These are phyloP conservation scores for Neurospora sp. DNA, from an alignment of 495 filamentous ascomycete genomes.

Conservation along the genomic window DNA sequence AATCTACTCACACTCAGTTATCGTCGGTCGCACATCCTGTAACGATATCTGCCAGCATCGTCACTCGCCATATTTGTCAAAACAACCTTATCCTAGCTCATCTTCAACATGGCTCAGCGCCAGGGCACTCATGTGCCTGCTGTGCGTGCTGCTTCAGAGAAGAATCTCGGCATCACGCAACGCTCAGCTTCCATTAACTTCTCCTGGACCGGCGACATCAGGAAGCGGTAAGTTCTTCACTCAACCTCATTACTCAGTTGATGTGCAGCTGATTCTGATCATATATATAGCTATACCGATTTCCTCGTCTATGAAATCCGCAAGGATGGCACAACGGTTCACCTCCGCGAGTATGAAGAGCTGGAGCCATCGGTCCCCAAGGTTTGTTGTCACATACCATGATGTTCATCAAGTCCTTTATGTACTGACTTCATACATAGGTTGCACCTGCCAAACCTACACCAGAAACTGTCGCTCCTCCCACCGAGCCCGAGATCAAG, in stretches of 20 bases:
- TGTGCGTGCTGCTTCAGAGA: conserved; percentile 23
- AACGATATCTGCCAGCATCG: neutral
- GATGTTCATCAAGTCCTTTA: neutral
- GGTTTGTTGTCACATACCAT: conserved; percentile 13
- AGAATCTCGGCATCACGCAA: conserved; percentile 27
- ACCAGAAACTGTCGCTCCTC: neutral
- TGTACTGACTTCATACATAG: neutral
- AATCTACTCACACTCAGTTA: neutral
- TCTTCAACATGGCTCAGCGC: conserved; percentile 14
- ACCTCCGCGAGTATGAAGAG: conserved; percentile 50
- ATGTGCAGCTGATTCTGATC: neutral
- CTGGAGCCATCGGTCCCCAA: conserved; percentile 28
- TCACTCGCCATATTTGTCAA: neutral
- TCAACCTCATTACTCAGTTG: neutral
- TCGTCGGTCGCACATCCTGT: neutral
- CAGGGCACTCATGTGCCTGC: conserved; percentile 23
- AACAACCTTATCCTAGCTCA: neutral
- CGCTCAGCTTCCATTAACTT: conserved; percentile 21
- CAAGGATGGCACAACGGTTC: conserved; percentile 65
- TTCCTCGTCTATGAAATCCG: conserved; percentile 91
- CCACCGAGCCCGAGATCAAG: conserved; percentile 1
- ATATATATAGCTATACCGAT: conserved; percentile 65
- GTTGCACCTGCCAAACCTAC: neutral
- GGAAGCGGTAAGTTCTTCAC: conserved; percentile 22
- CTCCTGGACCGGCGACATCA: conserved; percentile 27